Conservation (phyloP, 192 early-diverging fungal genomes). For the Coemansia sp. region DNA sequence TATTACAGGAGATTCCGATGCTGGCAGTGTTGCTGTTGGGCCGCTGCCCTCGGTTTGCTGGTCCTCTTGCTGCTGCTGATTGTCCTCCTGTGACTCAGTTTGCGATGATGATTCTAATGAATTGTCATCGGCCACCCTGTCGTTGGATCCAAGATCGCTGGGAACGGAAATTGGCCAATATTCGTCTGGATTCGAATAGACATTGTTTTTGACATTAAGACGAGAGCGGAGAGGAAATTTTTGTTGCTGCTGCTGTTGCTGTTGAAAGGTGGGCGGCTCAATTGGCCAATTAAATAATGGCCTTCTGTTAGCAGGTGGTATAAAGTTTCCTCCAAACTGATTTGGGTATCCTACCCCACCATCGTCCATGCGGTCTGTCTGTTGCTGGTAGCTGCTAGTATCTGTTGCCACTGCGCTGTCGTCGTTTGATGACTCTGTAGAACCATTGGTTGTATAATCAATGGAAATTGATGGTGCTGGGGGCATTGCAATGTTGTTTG, state of each 20-base stretch:
- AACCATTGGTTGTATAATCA: not conserved
- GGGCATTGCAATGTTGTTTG: not conserved
- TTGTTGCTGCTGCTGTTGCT: not conserved
- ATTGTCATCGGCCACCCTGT: not conserved
- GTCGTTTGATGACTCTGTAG: not conserved
- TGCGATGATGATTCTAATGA: not conserved
- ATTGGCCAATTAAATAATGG: slow-evolving; percentile 2
- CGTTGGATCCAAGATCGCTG: not conserved
- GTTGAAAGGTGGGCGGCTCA: not conserved
- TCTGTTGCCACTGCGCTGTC: not conserved
- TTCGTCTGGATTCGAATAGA: not conserved
- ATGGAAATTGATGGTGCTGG: not conserved
- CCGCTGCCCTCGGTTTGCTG: not conserved
- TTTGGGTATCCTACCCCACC: not conserved
- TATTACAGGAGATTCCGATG: not conserved
- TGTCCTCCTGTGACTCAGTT: not conserved
- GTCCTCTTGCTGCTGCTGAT: not conserved
- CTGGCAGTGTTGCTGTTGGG: not conserved
- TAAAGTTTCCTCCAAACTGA: not conserved
- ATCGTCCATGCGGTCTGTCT: not conserved
- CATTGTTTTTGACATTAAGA: not conserved
- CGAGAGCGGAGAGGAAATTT: not conserved
- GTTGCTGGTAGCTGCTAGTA: slow-evolving; percentile 4
- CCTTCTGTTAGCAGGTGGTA: not conserved
- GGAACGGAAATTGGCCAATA: slow-evolving; percentile 11